A percentile compares a stretch with the other conserved stretches of the same genome.
phyloP scores from a whole-genome alignment of 306 rosid genomes.

The Echinosophora koreensis region DNA sequence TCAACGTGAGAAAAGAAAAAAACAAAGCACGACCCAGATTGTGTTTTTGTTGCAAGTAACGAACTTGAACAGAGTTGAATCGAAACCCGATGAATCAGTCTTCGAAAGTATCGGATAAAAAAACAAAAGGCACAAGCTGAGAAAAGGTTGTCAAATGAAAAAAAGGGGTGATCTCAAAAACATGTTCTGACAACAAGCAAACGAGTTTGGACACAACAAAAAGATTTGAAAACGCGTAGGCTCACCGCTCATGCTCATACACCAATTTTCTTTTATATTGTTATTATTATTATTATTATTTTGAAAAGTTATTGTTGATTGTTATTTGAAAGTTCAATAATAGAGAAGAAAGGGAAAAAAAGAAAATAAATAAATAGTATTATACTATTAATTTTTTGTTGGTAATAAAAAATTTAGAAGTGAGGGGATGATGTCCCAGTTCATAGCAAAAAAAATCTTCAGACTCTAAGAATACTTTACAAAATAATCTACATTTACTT shows the following conservation, averaged over 20 bases:
- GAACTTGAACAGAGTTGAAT: slow-evolving; percentile 38
- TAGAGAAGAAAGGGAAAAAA: not conserved
- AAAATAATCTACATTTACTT: no score
- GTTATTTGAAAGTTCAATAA: slow-evolving; percentile 1
- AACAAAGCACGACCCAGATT: slow-evolving; percentile 38
- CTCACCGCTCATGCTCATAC: not conserved
- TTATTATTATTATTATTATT: not conserved
- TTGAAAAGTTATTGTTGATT: not conserved
- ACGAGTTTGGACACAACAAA: slow-evolving; percentile 46
- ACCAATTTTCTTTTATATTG: not conserved
- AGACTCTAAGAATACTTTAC: no score
- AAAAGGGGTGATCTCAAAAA: slow-evolving; percentile 37
- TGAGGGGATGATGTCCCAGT: no score
- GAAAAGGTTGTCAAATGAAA: slow-evolving; percentile 12
- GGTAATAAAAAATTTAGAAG: no score
- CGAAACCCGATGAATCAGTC: slow-evolving; percentile 18
- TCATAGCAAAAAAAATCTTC: no score
- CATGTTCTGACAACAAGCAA: slow-evolving; percentile 44
- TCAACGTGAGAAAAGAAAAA: slow-evolving; percentile 15
- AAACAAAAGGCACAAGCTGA: not conserved
- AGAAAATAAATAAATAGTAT: no score
- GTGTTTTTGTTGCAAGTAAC: slow-evolving; percentile 30
- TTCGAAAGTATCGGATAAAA: slow-evolving; percentile 1
- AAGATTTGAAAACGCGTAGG: slow-evolving; percentile 67
- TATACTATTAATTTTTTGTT: no score